phyloP scores from a whole-genome alignment of 75 land plant species.

The Sequoia sempervirens region DNA sequence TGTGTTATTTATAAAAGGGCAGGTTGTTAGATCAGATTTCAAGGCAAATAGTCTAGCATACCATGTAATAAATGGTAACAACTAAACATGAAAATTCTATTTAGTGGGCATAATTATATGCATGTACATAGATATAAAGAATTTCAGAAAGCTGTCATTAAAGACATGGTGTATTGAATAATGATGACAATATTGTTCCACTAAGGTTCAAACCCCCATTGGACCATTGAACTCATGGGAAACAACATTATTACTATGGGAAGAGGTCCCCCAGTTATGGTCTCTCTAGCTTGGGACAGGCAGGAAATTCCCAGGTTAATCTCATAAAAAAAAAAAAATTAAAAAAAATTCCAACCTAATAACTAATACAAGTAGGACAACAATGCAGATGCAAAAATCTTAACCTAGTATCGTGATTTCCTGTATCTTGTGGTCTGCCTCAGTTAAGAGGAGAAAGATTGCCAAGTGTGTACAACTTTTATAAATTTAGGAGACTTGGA shows the following conservation, averaged over 20 bases:
- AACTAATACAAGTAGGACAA: not conserved
- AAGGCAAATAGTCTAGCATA: not conserved
- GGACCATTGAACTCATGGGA: too few species aligned
- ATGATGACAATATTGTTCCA: too few species aligned
- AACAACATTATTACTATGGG: too few species aligned
- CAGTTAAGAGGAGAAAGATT: not conserved
- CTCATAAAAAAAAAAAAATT: not conserved
- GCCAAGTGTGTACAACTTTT: not conserved
- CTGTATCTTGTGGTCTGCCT: not conserved
- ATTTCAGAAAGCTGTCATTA: not conserved
- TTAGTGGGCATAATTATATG: not conserved
- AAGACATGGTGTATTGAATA: too few species aligned
- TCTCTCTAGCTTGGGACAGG: too few species aligned
- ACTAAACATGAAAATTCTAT: not conserved
- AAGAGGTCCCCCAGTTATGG: too few species aligned
- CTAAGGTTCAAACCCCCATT: too few species aligned
- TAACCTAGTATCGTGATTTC: not conserved
- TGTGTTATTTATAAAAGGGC: not conserved
- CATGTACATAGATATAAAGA: not conserved
- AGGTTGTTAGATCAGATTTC: not conserved
- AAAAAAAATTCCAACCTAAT: not conserved
- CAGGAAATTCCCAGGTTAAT: too few species aligned
- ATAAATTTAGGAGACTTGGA: not conserved
- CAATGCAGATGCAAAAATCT: not conserved
- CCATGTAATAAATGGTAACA: not conserved